These are phyloP conservation scores for Neonectria coccinea DNA, from an alignment of 2,329 filamentous ascomycete genomes.

Conservation along the genomic window DNA sequence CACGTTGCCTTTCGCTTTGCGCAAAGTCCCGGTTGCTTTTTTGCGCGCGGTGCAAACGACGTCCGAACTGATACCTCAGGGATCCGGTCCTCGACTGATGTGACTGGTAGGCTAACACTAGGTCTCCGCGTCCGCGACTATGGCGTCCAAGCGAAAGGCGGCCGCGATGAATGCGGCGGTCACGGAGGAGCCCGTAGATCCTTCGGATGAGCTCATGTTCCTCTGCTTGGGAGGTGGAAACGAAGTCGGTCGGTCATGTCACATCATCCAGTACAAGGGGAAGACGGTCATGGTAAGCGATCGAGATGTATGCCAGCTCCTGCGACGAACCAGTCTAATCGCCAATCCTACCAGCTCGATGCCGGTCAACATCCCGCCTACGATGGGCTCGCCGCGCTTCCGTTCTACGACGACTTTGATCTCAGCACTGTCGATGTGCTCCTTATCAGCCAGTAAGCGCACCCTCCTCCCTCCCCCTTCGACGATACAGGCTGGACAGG, in stretches of 20 bases:
- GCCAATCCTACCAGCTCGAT: conserved; percentile 74
- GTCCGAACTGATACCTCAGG: conserved; percentile 35
- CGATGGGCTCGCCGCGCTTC: conserved; percentile 90
- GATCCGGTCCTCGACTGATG: conserved; percentile 29
- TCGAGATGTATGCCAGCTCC: conserved; percentile 5
- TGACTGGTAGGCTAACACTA: conserved; percentile 31
- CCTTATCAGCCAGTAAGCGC: conserved; percentile 96
- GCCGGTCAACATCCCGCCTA: conserved; percentile 97
- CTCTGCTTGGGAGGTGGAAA: conserved; percentile 94
- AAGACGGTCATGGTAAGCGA: conserved; percentile 93
- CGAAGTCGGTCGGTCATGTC: conserved; percentile 95
- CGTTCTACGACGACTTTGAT: conserved; percentile 99
- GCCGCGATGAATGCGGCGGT: conserved; percentile 74
- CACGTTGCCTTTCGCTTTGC: conserved; percentile 19
- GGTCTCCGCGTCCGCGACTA: conserved; percentile 55
- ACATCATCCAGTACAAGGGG: conserved; percentile 98
- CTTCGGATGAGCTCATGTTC: conserved; percentile 94
- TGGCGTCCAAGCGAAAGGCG: conserved; percentile 95
- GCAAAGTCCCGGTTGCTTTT: conserved; percentile 22
- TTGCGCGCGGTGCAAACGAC: conserved; percentile 20
- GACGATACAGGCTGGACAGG: conserved; percentile 46
- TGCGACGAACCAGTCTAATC: conserved; percentile 35
- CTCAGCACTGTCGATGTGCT: conserved; percentile 97
- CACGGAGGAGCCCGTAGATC: conserved; percentile 89
- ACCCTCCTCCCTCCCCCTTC: conserved; percentile 32